A percentile compares a stretch with the other conserved stretches of the same genome.
Evolutionary conservation across 176 grass and related monocot species (phyloP).

Genomic region (Juncus effusus): DNA sequence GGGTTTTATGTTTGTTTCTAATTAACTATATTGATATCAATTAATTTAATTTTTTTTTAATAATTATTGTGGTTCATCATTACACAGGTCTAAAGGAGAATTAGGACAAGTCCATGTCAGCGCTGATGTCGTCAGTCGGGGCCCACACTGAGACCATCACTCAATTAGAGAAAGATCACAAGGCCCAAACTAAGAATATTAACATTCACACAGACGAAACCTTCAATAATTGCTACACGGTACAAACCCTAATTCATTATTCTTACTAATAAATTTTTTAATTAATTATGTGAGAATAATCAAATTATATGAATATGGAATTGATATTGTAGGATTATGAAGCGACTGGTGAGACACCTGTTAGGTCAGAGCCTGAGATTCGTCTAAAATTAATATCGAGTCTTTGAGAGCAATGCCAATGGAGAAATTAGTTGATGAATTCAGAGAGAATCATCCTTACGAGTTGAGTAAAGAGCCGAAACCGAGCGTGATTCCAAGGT

Average conservation of each 20-base stretch:
- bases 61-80: too few relatives aligned
- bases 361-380: constrained; percentile 51
- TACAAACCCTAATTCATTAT: constrained; percentile 20
- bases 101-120: constrained; percentile 27
- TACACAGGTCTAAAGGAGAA: constrained; percentile 46
- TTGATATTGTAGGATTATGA: constrained; percentile 56
- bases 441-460: constrained; percentile 83
- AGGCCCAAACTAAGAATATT: constrained; percentile 42
- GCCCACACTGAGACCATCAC: constrained; percentile 42
- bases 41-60: too few relatives aligned
- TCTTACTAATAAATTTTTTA: background rate
- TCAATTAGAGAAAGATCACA: constrained; percentile 48
- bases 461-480: constrained; percentile 73
- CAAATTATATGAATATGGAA: background rate
- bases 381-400: constrained; percentile 76
- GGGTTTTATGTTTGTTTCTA: too few relatives aligned
- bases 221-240: constrained; percentile 60
- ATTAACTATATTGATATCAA: too few relatives aligned
- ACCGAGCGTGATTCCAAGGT: constrained; percentile 62
- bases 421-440: constrained; percentile 62
- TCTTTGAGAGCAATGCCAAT: constrained; percentile 85
- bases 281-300: too few relatives aligned
- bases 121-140: constrained; percentile 48
- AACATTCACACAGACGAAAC: constrained; percentile 52
- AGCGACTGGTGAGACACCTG: constrained; percentile 70